Percentiles rank a stretch among this genome's conserved stretches.
phyloP scores from a whole-genome alignment of 352 stramenopile species.

The Pythium utonaiense region DNA sequence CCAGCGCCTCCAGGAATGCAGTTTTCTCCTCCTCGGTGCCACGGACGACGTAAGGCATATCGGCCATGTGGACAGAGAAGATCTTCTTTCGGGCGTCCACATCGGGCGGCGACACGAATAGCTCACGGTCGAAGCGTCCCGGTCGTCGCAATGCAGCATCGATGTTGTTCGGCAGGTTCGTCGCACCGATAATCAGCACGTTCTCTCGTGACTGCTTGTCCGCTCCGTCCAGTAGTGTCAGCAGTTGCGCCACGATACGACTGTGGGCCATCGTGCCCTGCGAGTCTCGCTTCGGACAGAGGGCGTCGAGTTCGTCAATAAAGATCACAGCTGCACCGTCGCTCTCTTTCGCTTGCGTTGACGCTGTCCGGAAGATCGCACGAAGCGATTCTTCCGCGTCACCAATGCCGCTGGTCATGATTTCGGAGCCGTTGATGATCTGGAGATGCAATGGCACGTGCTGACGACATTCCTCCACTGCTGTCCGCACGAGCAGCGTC shows the following conservation, averaged over 20 bases:
- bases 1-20: slow-evolving; percentile 37
- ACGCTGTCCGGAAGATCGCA: slow-evolving; percentile 45
- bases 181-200: slow-evolving; percentile 93
- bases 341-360: slow-evolving; percentile 23
- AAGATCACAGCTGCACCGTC: slow-evolving; percentile 82
- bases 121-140: slow-evolving; percentile 78
- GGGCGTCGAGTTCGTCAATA: slow-evolving; percentile 95
- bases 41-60: slow-evolving; percentile 33
- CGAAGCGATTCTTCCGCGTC: slow-evolving; percentile 69
- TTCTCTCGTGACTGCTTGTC: slow-evolving; percentile 69
- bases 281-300: slow-evolving; percentile 91
- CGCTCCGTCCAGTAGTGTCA: slow-evolving; percentile 94
- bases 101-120: slow-evolving; percentile 57
- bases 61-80: slow-evolving; percentile 52
- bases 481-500: slow-evolving; percentile 72
- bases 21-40: slow-evolving; percentile 11
- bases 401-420: slow-evolving; percentile 66
- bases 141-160: slow-evolving; percentile 69
- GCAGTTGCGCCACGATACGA: slow-evolving; percentile 91
- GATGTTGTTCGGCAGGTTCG: slow-evolving; percentile 94
- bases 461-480: slow-evolving; percentile 54
- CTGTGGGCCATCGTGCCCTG: slow-evolving; percentile 45
- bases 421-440: slow-evolving; percentile 80
- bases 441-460: slow-evolving; percentile 47
- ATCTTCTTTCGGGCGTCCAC: slow-evolving; percentile 45